Base-by-base conservation (phyloP, 2,329 filamentous ascomycete genomes). In the Lecanicillium sp. region DNA sequence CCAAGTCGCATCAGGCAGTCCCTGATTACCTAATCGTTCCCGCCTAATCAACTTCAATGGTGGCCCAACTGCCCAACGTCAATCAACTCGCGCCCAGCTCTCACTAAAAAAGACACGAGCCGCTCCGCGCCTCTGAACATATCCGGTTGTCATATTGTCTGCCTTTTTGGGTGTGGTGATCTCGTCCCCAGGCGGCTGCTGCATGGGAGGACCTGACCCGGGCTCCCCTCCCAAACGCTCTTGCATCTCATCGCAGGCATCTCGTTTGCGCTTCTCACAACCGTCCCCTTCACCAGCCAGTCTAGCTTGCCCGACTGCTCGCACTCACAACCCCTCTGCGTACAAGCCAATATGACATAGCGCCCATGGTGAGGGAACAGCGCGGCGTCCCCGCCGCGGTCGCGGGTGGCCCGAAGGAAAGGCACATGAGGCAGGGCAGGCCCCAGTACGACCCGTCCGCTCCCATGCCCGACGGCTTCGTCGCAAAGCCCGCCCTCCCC, bases 401-500 rank as follows among this genome's bases (percentile, higher is more conserved):
- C 44, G 56, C 54, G 43, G 59, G 60, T 47, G 62, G 65, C 45
- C 54, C 64, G 46, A 67, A 67, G 51, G 64, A 67, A 52, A 58
- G 60, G 53, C 65, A 65, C 53, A 66, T 54, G 51, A 61, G 62
- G 51, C 54, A 57, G 42, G 57, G 60, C 43, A 60, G 59, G 52
- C 57, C 60, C 33, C 63, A 62, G 55, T 62, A 58, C 54, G 65
- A 63, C 52, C 58, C 57, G 17, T 58, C 58, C 40, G 62, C 61
- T 29, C 62, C 66, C 48, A 55, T 63, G 51, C 65, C 63, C 12
- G 51, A 57, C 21, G 61, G 58, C 41, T 60, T 71, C 44, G 62
- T 67, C 43, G 66, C 67, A 39, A 70, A 66, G 51, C 66, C 63
- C 38, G 55, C 62, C 21, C 49, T 65, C 12, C 65, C 72, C 29